Evolutionary conservation across 1,284 basidiomycete species (phyloP), one percentile per base, ranked within the genome.

Genomic region (Rhodotorula sp.): DNA sequence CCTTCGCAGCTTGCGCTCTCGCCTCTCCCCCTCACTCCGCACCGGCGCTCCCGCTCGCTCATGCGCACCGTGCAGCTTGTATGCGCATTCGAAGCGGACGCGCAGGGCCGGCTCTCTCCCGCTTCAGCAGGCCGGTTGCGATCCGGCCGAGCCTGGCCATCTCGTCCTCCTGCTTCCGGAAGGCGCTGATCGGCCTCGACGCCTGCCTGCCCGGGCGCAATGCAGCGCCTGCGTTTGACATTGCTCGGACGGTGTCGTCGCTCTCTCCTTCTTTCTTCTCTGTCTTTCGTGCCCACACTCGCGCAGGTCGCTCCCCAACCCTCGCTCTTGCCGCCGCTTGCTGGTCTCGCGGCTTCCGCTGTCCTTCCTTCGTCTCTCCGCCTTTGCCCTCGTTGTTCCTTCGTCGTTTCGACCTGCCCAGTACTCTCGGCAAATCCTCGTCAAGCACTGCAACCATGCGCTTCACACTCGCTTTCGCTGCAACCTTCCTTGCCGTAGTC

Each of bases 401-500:
- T 41, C 61, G 37, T 63, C 32, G n/a, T 46, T 41, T 27, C 29
- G 36, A 15, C 53, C 29, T 53, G 36, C 53, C 12, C 32, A 22
- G 25, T 6, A 41, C 54, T n/a, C 29, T 36, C 41, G 13, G 12
- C 41, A 9, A n/a, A n/a, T n/a, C 55, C 13, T 34, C 27, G 25
- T 41, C 36, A 15, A 13, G 5, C 15, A 17, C n/a, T 2, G 1
- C 21, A 48, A 51, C 48, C 6, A 66, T 66, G 63, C 64, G 54
- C 25, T 41, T 59, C 64, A 39, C 48, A 22, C 19, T 70, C n/a
- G 22, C 64, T 19, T 29, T 61, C 59, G 36, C 56, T 17, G 27
- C 51, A 21, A 29, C 44, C 6, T 39, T 59, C 37, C 3, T 58
- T 34, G 29, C 50, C 51, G 44, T 32, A 34, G 8, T 29, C 5